Conservation (phyloP, 2,329 filamentous ascomycete genomes). For the Fusarium sp. region DNA sequence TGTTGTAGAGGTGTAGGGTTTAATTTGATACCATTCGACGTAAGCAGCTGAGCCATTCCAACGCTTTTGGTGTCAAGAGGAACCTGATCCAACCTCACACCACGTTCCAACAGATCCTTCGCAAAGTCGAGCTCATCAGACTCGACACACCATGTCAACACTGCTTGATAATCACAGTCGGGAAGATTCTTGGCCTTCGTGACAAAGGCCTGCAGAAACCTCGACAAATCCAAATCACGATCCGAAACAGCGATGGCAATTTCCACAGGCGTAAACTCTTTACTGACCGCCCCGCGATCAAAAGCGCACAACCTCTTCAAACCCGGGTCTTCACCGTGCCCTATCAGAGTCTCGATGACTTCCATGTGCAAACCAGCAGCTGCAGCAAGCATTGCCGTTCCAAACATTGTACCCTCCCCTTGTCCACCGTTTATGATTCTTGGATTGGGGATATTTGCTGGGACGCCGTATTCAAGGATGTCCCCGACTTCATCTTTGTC, state of each 20-base stretch:
- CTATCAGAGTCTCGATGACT: background rate
- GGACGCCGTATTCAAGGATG: background rate
- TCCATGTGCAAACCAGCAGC: background rate
- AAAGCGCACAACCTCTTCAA: background rate
- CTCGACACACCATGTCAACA: background rate
- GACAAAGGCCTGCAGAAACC: background rate
- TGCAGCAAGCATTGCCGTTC: conserved; percentile 25
- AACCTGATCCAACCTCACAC: background rate
- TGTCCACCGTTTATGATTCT: conserved; percentile 16
- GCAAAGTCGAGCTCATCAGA: background rate
- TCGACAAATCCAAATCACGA: background rate
- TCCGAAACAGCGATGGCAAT: background rate
- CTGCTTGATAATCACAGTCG: background rate
- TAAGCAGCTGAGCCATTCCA: conserved; percentile 3
- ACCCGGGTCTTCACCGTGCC: background rate
- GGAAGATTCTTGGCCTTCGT: background rate
- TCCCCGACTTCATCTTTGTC: background rate
- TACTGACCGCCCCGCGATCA: accelerated
- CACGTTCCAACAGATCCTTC: background rate
- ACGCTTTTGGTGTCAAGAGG: background rate
- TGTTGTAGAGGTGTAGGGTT: background rate
- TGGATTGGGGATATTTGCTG: background rate
- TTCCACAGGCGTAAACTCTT: background rate
- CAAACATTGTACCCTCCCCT: background rate
- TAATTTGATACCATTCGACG: background rate